Evolutionary conservation across 257 asterid species (phyloP).

Genomic region (Catharanthus roseus): DNA sequence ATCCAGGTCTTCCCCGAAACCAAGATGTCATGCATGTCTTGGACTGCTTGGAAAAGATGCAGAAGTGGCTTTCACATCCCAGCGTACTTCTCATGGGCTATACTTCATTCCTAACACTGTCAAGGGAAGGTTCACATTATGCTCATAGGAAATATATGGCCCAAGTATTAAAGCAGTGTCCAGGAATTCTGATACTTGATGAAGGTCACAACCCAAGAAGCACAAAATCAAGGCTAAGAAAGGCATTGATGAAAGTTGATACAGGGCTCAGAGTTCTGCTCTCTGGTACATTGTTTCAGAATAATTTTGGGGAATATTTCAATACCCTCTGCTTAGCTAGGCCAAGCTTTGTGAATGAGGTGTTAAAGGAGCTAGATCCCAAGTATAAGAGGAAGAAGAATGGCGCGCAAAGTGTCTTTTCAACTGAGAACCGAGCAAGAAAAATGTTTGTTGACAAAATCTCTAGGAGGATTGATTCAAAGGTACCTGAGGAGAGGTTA

Average conservation of each 20-base stretch:
- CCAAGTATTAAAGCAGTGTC: constrained; percentile 76
- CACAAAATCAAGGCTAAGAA: constrained; percentile 86
- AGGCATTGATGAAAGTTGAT: constrained; percentile 83
- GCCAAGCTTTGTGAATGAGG: constrained; percentile 78
- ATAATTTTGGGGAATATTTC: constrained; percentile 95
- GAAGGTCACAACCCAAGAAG: constrained; percentile 99
- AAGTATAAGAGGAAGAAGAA: constrained; percentile 64
- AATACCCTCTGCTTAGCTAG: constrained; percentile 86
- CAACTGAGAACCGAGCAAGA: constrained; percentile 76
- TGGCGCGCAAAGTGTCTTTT: constrained; percentile 49
- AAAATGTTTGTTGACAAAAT: constrained; percentile 77
- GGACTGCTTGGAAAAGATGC: constrained; percentile 94
- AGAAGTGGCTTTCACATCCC: constrained; percentile 92
- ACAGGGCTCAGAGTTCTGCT: constrained; percentile 81
- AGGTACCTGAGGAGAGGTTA: constrained; percentile 52
- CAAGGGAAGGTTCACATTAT: constrained; percentile 87
- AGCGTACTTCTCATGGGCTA: constrained; percentile 95
- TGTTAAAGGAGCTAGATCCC: constrained; percentile 78
- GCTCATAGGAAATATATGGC: constrained; percentile 98
- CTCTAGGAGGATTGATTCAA: constrained; percentile 72
- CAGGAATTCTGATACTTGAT: constrained; percentile 84
- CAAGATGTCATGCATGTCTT: constrained; percentile 98
- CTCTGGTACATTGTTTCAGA: constrained; percentile 91
- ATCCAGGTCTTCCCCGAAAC: constrained; percentile 79
- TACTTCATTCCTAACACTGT: constrained; percentile 78